Base-by-base conservation (phyloP, 2,329 filamentous ascomycete species). In the Fusarium brevicatenulatum region DNA sequence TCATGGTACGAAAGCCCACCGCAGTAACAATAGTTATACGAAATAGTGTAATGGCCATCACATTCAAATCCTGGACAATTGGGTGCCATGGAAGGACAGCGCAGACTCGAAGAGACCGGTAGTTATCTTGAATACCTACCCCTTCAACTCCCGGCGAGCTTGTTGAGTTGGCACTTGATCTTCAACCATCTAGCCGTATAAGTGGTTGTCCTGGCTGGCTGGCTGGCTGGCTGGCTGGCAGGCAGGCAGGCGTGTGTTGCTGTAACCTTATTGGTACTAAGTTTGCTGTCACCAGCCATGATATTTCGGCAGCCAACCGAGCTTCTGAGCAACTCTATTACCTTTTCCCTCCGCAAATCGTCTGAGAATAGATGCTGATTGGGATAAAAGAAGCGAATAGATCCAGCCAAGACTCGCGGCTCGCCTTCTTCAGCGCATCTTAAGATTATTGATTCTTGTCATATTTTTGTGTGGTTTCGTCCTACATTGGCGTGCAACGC, bases 401-500 rank as follows among this genome's bases (percentile, higher is more conserved):
- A 36, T 47, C 44, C 54, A 56, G 60, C 72, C 72, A 68, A 73
- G 63, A 62, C 49, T 49, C 44, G 50, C 59, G 58, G 58, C 60
- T 72, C 50, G 54, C 54, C 32, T 63, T 39, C 25, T 50, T 46
- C 23, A 49, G 46, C 36, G 25, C 9, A 58, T 64, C 32, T 61
- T 46, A 21, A 58, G 49, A 60, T 46, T 69, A 21, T 58, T 60
- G 46, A 69, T 58, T 43, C 63, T 73, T 62, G 52, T 66, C 71
- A 60, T 64, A 50, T 68, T 42, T 62, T 69, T 44, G 49, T 63
- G 44, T 63, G 58, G 44, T 58, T 52, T 63, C 42, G 71, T 74
- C 68, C 65, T 70, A 74, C 72, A 63, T 69, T 70, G 55, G 65
- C 72, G 72, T 74, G 58, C 55, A 72, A 74, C 71, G 66, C 65